Base-by-base conservation (phyloP, 805 yeast species). In the Barnettozyma populi region DNA sequence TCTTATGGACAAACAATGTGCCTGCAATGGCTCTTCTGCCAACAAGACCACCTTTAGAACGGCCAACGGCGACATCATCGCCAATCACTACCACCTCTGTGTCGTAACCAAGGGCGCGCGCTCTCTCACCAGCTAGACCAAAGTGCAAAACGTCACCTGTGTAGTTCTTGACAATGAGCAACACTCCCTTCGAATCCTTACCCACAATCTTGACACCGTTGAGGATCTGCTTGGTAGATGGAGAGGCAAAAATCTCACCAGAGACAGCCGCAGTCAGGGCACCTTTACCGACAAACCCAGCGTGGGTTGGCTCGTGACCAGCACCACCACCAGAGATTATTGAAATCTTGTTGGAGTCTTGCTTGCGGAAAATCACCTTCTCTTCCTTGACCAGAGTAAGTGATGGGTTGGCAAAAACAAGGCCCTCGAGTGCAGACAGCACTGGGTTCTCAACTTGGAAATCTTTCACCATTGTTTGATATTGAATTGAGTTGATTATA, bases 1-100 rank as follows among this genome's bases (percentile, higher is more conserved):
- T 72, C 66, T 90, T 90, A 68, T 90, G 97, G 27, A 89, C 89
- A 14, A 90, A 66, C 0, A 84, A 80, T 2, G 97, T 90, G 36
- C 97, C 98, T 0, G 97, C 96, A 47, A 90, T 73, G 27, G 96
- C 98, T 68, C 98, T 78, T 69, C 97, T 79, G 18, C 97, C 97
- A 43, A 92, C 97, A 72, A 86, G 78, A 19, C 88, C 90, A 61
- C 94, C 92, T 61, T 90, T 90, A 24, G 82, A 75, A 57, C 84
- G 74, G n/a, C 96, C 96, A 40, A 92, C 97, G 7, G 97, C 89
- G 24, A 90, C 96, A 64, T 90, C 98, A 62, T 90, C 98, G 40
- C 89, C 86, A 25, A 90, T 90, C 46, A 84, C 77, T 38, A 86
- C 80, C 51, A 88, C 74, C 52, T 85, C 90, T 29, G 84, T 83